These are phyloP conservation scores for Gossypium gossypioides DNA, from an alignment of 441 rosid species.

Conservation along the genomic window DNA sequence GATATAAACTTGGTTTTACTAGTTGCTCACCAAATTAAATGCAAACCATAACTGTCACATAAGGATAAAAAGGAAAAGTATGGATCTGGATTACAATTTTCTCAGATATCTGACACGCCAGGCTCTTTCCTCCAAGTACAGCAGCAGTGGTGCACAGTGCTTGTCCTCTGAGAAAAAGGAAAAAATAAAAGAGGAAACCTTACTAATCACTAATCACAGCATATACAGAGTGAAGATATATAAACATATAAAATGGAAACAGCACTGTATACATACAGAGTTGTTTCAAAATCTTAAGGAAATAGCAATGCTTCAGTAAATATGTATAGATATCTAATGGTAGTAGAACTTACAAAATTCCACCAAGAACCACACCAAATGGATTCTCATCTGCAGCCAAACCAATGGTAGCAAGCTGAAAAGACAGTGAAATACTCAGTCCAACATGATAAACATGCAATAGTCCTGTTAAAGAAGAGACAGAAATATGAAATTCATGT, in stretches of 20 bases:
- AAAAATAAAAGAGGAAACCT: not conserved
- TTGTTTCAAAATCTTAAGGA: not conserved
- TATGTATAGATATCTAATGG: not conserved
- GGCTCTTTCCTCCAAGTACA: slow-evolving; percentile 89
- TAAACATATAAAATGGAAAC: not conserved
- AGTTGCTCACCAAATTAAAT: not conserved
- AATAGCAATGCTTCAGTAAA: not conserved
- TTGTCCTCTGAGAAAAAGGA: slow-evolving; percentile 50
- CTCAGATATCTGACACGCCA: slow-evolving; percentile 93
- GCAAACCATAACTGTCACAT: not conserved
- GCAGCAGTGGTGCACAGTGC: slow-evolving; percentile 84
- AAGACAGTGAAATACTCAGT: slow-evolving; percentile 10
- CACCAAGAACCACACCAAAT: slow-evolving; percentile 79
- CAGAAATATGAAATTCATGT: not conserved
- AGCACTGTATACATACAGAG: not conserved
- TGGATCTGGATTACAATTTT: slow-evolving; percentile 40
- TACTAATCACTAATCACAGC: not conserved
- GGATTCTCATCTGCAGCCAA: slow-evolving; percentile 95
- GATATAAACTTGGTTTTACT: not conserved
- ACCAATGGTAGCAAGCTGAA: slow-evolving; percentile 87
- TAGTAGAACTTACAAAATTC: slow-evolving; percentile 49
- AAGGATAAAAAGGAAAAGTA: not conserved
- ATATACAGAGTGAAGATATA: not conserved
- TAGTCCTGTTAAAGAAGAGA: not conserved
- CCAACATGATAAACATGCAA: slow-evolving; percentile 5